Conservation (phyloP, 108 stramenopile species). For the Aurantiochytrium sp. region DNA sequence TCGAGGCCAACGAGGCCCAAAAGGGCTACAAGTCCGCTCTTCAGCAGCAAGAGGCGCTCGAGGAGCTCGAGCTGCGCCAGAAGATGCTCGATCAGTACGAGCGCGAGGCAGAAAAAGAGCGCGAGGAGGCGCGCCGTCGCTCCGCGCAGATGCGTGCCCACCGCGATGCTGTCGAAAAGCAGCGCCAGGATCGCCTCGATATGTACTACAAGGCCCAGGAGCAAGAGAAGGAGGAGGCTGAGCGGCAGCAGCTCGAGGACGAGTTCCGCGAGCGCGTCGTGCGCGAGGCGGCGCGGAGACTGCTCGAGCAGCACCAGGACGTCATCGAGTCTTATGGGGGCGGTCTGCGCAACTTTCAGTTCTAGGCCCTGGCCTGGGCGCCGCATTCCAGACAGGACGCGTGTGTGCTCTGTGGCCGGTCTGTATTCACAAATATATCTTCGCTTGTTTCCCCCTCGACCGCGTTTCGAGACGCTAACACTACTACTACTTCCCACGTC, state of each 20-base stretch:
- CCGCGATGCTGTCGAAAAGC: background rate
- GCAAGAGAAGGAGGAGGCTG: conserved; percentile 8
- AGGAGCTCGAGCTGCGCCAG: conserved; percentile 16
- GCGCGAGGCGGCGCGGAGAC: conserved; percentile 9
- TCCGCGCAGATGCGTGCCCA: background rate
- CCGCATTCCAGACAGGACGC: no score
- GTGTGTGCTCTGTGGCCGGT: no score
- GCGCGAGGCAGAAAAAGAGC: background rate
- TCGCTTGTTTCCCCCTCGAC: no score
- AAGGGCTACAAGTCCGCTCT: conserved; percentile 22
- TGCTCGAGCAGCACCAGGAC: background rate
- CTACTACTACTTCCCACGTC: no score
- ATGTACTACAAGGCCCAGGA: conserved; percentile 22
- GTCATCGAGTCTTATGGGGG: background rate
- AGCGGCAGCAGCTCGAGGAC: background rate
- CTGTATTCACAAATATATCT: no score
- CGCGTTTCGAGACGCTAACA: no score
- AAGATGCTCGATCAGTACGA: conserved; percentile 2
- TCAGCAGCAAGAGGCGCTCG: conserved; percentile 3
- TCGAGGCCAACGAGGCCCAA: conserved; percentile 9
- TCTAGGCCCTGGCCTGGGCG: no score
- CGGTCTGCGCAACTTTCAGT: conserved; percentile 24
- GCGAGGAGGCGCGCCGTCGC: background rate
- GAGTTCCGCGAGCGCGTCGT: conserved; percentile 23
- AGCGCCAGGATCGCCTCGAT: background rate